Conservation (phyloP, 805 yeast species). For the Pichia heedii region DNA sequence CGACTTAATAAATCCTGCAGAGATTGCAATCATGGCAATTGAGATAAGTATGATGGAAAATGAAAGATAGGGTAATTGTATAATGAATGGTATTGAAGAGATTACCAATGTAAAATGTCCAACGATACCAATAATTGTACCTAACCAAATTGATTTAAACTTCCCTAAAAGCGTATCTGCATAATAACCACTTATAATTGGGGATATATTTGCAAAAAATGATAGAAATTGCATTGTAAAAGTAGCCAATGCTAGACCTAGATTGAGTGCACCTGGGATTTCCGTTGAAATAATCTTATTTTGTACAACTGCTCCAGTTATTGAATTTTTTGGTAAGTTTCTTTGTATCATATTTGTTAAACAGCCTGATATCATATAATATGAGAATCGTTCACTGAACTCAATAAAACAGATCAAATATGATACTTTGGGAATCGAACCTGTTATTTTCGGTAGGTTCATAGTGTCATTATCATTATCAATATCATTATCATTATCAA, state of each 20-base stretch:
- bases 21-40: slow-evolving; percentile 31
- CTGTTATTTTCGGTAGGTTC: slow-evolving; percentile 14
- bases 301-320: slow-evolving; percentile 27
- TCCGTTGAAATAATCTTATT: slow-evolving; percentile 29
- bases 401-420: slow-evolving; percentile 31
- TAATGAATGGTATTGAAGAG: slow-evolving; percentile 37
- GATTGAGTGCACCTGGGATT: slow-evolving; percentile 41
- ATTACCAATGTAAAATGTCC: slow-evolving; percentile 39
- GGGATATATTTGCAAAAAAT: slow-evolving; percentile 40
- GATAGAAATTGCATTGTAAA: slow-evolving; percentile 37
- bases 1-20: slow-evolving; percentile 48
- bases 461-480: no score
- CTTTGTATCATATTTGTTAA: slow-evolving; percentile 44
- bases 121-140: slow-evolving; percentile 35
- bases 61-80: slow-evolving; percentile 21
- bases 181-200: slow-evolving; percentile 41
- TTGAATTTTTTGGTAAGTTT: slow-evolving; percentile 38
- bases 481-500: background rate
- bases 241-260: slow-evolving; percentile 37
- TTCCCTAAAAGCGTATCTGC: slow-evolving; percentile 43
- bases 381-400: slow-evolving; percentile 47
- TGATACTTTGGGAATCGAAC: slow-evolving; percentile 18
- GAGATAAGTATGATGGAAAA: slow-evolving; percentile 31
- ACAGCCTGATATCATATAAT: slow-evolving; percentile 40
- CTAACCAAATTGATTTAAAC: slow-evolving; percentile 38